Evolutionary conservation across 805 yeast species (phyloP), one percentile per base, ranked within the genome.

Genomic region (Pichia exigua): DNA sequence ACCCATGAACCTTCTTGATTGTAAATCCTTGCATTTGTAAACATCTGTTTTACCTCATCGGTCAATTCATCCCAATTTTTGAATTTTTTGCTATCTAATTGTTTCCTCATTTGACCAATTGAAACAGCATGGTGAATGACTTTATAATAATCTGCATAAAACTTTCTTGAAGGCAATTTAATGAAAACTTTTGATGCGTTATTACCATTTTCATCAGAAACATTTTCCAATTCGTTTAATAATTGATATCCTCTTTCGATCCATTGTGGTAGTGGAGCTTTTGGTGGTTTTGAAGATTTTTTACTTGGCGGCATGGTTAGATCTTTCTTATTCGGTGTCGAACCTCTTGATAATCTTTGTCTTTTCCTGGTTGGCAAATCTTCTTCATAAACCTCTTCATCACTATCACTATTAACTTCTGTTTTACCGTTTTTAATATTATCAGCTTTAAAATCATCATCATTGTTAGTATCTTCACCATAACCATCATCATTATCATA

Each of bases 101-200:
- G 73, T 66, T 78, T 81, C 53, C 69, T 71, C 49, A 85, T 70
- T 56, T 74, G 79, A 48, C 72, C 72, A 47, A 86, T 65, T 2
- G 90, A 75, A 24, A 83, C 77, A 2, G 91, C 90, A 50, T 69
- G 67, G 56, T 71, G 67, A 60, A 86, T 83, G 32, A 84, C 63
- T 59, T 74, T 71, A 59, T 85, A 92, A 65, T 92, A 92, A 67
- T 92, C 97, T 0, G 97, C 94, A 65, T 89, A 92, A 49, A 81
- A 64, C 64, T 78, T 78, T 56, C 78, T 77, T 0, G 91, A 77
- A 3, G 98, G 98, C 1, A 89, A 87, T 30, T 65, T 79, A 60
- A 81, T 63, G 69, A 91, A 91, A 47, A 83, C 69, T 42, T 76
- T 85, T 30, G 77, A 71, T 13, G 75, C 59, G 9, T 66, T 60